Conservation (phyloP, 2,329 filamentous ascomycete species). For the Capronia americana region DNA sequence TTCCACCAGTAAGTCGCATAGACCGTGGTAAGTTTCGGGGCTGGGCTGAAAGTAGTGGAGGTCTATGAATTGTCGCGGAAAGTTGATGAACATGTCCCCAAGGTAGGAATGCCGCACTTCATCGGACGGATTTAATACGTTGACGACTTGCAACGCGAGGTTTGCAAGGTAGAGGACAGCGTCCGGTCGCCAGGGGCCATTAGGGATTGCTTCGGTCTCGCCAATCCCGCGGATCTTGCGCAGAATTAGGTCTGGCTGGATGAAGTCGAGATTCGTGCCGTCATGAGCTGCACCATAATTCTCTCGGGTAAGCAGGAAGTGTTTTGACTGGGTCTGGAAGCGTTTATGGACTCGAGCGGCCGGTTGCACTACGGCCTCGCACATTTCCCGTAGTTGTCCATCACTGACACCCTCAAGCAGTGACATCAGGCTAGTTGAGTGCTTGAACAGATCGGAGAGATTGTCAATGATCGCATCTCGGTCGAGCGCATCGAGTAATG, state of each 20-base stretch:
- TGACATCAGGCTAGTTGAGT: conserved; percentile 27
- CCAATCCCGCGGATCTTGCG: conserved; percentile 43
- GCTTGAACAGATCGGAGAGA: conserved; percentile 25
- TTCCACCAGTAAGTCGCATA: conserved; percentile 59
- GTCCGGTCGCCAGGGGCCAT: conserved; percentile 45
- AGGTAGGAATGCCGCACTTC: conserved; percentile 17
- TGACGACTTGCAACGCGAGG: conserved; percentile 50
- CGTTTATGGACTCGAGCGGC: conserved; percentile 35
- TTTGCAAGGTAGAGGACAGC: conserved; percentile 54
- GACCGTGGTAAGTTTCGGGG: conserved; percentile 43
- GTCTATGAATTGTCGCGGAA: conserved; percentile 27
- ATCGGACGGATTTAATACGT: conserved; percentile 34
- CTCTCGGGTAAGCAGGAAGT: conserved; percentile 41
- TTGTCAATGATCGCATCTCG: conserved; percentile 33
- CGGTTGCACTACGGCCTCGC: conserved; percentile 7
- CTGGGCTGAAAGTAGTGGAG: conserved; percentile 44
- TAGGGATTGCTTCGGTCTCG: conserved; percentile 29
- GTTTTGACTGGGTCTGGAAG: conserved; percentile 39
- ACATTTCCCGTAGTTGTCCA: conserved; percentile 6
- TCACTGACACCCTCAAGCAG: conserved; percentile 21
- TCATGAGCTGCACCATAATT: conserved; percentile 37
- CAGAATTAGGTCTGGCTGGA: conserved; percentile 45
- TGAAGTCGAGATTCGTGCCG: conserved; percentile 43
- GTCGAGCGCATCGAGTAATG: conserved; percentile 26
- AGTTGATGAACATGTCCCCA: conserved; percentile 30